Conservation (phyloP, 2,329 filamentous ascomycete species). For the Exserohilum rostratum region DNA sequence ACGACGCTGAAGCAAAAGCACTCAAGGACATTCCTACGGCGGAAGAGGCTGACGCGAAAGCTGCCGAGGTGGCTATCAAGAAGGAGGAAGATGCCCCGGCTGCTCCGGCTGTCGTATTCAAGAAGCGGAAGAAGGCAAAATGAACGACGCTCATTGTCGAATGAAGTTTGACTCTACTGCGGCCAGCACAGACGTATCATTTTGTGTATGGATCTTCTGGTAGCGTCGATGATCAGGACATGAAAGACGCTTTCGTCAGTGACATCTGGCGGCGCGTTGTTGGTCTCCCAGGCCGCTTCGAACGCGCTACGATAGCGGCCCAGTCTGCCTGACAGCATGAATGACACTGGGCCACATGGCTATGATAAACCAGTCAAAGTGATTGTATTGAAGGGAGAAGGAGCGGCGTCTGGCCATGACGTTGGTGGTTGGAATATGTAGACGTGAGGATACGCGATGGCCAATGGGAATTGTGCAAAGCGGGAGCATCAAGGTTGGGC, state of each 20-base stretch:
- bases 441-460: neutral
- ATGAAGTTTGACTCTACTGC: neutral
- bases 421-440: neutral
- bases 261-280: too few species aligned
- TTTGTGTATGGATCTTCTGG: too few species aligned
- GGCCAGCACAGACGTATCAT: neutral
- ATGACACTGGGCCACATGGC: neutral
- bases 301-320: too few species aligned
- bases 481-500: neutral
- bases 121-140: conserved; percentile 75
- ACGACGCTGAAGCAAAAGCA: conserved; percentile 22
- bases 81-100: conserved; percentile 31
- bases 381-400: neutral
- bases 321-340: neutral
- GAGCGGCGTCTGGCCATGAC: neutral
- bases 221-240: too few species aligned
- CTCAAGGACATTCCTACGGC: conserved; percentile 38
- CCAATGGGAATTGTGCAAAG: neutral
- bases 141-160: conserved; percentile 16
- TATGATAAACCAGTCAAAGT: neutral
- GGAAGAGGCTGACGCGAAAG: conserved; percentile 31
- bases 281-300: too few species aligned
- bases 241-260: too few species aligned
- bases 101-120: conserved; percentile 68
- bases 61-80: conserved; percentile 21